Evolutionary conservation across 257 asterid genomes (phyloP).

Genomic region (Solanum piurae): DNA sequence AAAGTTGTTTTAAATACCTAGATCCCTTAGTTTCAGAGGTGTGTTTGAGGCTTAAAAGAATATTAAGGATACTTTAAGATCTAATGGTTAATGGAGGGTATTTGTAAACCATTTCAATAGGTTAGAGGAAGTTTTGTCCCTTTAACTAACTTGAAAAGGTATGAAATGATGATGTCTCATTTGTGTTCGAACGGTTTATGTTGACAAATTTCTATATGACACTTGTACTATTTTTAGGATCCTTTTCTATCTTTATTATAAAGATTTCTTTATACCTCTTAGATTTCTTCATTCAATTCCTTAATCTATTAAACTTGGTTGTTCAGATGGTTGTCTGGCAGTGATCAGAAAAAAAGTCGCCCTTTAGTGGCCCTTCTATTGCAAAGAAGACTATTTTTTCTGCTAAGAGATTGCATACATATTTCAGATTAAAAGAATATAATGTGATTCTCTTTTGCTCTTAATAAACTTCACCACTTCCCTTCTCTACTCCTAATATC

Average conservation of each 20-base stretch:
- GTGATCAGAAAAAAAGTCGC: conserved; percentile 61
- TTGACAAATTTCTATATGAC: not conserved
- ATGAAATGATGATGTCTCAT: not conserved
- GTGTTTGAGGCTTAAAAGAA: not conserved
- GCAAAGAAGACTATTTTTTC: conserved; percentile 25
- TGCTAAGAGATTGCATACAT: conserved; percentile 55
- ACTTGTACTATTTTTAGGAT: not conserved
- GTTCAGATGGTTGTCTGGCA: conserved; percentile 50
- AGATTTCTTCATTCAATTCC: not conserved
- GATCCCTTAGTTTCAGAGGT: not conserved
- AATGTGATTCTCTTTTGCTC: conserved; percentile 24
- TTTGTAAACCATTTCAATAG: not conserved
- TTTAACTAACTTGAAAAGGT: not conserved
- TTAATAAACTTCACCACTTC: not conserved
- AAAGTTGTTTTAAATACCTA: not conserved
- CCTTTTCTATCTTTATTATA: not conserved
- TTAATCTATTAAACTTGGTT: conserved; percentile 11
- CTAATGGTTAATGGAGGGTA: not conserved
- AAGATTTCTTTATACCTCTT: not conserved
- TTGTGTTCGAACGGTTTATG: not conserved
- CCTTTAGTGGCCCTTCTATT: conserved; percentile 63
- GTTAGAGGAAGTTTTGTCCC: not conserved
- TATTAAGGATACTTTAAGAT: not conserved
- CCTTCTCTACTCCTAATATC: not conserved
- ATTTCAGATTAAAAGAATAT: conserved; percentile 53